Evolutionary conservation across 140 eudicot species (phyloP), one percentile per base, ranked within the genome.

Genomic region (Cichorium intybus): DNA sequence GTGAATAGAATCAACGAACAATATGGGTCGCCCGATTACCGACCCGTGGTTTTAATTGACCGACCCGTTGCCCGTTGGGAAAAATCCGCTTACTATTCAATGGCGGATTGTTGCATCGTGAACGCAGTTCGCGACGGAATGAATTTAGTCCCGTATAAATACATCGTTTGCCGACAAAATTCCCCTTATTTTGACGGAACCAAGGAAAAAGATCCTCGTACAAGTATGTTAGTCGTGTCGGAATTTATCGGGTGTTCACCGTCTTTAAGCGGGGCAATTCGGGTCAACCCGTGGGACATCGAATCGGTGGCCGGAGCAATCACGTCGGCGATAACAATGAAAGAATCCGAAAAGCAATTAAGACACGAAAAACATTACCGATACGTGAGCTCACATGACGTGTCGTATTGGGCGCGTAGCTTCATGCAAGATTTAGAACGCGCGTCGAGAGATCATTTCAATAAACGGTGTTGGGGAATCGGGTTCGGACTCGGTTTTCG

Each of bases 61-160:
- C 76, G 92, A 0, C 87, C 85, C 0, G 82, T 85, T 49, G 72
- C 92, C 6, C 78, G 73, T 23, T 68, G 45, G 62, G 92, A 85
- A 7, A 85, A 78, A 73, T 63, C 81, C 0, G 85, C 92, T 12
- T 85, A 85, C 55, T 85, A 75, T 58, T 71, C 92, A 0, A 65
- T 75, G 64, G 76, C 92, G 6, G 85, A 84, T 64, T 84, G 87
- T 66, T 78, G 82, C 70, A 58, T 85, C 8, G 85, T 84, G 47
- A 84, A 78, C 65, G 92, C 92, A 18, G 87, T 84, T 43, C 75
- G 87, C 33, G 92, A 84, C 47, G 92, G 92, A 18, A 78, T 84
- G 87, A 81, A 84, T 64, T 60, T 84, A 59, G 77, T 75, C 11
- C 85, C 87, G 0, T 81, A 85, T 43, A 75, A 78, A 75, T 85